Conservation (phyloP, 768 basidiomycete genomes). For the Xanthoconium purpureum region DNA sequence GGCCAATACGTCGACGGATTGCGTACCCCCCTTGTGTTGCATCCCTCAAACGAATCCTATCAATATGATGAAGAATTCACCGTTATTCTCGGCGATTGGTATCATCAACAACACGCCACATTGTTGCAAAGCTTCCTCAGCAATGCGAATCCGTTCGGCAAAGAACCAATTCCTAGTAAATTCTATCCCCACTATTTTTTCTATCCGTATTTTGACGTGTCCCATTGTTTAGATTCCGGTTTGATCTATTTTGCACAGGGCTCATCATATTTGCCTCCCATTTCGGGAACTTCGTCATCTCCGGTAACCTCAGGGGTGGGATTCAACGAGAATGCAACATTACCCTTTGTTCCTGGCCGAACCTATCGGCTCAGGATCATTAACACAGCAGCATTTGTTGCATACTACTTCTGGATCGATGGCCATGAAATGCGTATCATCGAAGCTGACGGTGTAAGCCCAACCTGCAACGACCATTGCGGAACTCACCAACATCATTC, state of each 20-base stretch:
- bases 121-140: conserved; percentile 68
- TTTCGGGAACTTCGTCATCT: conserved; percentile 42
- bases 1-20: conserved; percentile 96
- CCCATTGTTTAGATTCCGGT: conserved; percentile 53
- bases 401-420: conserved; percentile 87
- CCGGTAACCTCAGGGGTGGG: conserved; percentile 60
- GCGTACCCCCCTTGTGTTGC: conserved; percentile 80
- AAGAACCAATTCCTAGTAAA: conserved; percentile 82
- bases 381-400: conserved; percentile 73
- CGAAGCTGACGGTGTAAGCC: conserved; percentile 75
- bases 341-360: conserved; percentile 80
- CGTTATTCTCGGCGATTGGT: conserved; percentile 88
- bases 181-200: neutral
- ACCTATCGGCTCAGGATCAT: conserved; percentile 88
- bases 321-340: conserved; percentile 83
- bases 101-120: conserved; percentile 68
- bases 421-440: conserved; percentile 84
- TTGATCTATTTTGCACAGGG: conserved; percentile 84
- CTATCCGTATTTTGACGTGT: neutral
- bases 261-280: conserved; percentile 63
- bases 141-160: conserved; percentile 74
- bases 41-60: conserved; percentile 62
- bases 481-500: neutral
- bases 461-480: neutral
- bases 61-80: conserved; percentile 90